phyloP scores from a whole-genome alignment of 1,284 basidiomycete genomes.

The Tetrapyrgos nigripes region DNA sequence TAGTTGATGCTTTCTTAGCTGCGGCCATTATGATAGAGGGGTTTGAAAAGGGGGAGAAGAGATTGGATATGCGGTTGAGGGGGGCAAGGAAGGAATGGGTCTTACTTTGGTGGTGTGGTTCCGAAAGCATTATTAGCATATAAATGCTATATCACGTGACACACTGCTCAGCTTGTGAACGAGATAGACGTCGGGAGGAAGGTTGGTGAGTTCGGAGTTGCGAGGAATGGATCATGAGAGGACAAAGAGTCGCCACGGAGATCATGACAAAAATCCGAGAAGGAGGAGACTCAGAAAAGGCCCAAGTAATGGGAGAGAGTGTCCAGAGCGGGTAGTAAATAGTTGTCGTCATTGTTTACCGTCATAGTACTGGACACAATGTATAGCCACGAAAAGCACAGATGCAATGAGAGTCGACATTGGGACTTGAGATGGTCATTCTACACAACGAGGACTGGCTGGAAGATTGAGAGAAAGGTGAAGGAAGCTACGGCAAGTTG shows the following conservation, averaged over 20 bases:
- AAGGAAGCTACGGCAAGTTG: constrained; percentile 1
- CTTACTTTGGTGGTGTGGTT: constrained; percentile 21
- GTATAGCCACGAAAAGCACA: background rate
- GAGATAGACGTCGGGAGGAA: background rate
- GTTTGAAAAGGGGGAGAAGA: constrained; percentile 18
- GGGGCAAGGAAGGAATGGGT: constrained; percentile 18
- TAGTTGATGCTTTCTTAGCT: constrained; percentile 41
- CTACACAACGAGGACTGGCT: background rate
- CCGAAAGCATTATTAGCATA: no score
- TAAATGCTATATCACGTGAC: background rate
- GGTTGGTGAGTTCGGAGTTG: background rate
- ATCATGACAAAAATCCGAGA: background rate
- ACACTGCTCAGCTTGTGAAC: background rate
- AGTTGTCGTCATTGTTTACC: background rate
- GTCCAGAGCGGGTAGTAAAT: background rate
- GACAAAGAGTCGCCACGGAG: background rate
- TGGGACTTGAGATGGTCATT: background rate
- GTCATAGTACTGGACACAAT: background rate
- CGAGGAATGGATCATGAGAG: background rate
- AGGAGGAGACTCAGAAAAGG: background rate
- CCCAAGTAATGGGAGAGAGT: background rate
- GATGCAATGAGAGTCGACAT: no score
- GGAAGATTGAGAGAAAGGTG: background rate
- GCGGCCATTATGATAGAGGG: constrained; percentile 26
- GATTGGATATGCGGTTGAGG: constrained; percentile 26